Evolutionary conservation across 331 rosid genomes (phyloP).

Genomic region (Acacia concinna): DNA sequence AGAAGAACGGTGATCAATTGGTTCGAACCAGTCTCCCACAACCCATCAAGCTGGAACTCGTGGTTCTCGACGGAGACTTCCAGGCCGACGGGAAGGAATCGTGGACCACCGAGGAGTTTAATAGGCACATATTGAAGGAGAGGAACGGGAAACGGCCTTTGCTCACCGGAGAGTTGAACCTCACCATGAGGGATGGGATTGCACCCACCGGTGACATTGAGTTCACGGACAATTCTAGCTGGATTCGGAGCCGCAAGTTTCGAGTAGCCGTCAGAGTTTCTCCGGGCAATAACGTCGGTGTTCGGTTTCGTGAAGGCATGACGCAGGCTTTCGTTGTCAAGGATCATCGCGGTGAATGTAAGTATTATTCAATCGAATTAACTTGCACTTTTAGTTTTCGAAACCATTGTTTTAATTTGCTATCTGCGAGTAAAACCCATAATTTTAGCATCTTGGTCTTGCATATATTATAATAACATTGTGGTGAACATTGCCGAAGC

Average conservation of each 20-base stretch:
- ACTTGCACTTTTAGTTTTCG: not conserved
- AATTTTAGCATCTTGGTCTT: not conserved
- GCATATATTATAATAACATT: not conserved
- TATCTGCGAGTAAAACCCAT: too few species aligned
- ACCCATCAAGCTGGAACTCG: slow-evolving; percentile 58
- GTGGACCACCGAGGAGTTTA: slow-evolving; percentile 64
- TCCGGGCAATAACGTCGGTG: slow-evolving; percentile 36
- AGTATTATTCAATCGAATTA: slow-evolving; percentile 33
- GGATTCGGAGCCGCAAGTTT: slow-evolving; percentile 85
- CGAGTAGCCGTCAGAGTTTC: slow-evolving; percentile 58
- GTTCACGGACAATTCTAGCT: slow-evolving; percentile 83
- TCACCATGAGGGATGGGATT: slow-evolving; percentile 57
- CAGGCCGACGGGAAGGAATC: slow-evolving; percentile 26
- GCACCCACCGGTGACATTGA: slow-evolving; percentile 64
- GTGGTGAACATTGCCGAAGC: not conserved
- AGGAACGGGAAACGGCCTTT: slow-evolving; percentile 73
- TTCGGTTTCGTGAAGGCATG: slow-evolving; percentile 63
- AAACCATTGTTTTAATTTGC: not conserved
- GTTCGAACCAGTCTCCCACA: slow-evolving; percentile 41
- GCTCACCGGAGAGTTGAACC: slow-evolving; percentile 65
- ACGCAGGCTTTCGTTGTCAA: slow-evolving; percentile 70
- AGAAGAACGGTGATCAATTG: slow-evolving; percentile 33
- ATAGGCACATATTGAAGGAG: slow-evolving; percentile 59
- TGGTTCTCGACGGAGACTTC: slow-evolving; percentile 92
- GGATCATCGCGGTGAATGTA: slow-evolving; percentile 97